These are phyloP conservation scores for Grosmannia huntii DNA, from an alignment of 2,329 filamentous ascomycete species.

Conservation along the genomic window DNA sequence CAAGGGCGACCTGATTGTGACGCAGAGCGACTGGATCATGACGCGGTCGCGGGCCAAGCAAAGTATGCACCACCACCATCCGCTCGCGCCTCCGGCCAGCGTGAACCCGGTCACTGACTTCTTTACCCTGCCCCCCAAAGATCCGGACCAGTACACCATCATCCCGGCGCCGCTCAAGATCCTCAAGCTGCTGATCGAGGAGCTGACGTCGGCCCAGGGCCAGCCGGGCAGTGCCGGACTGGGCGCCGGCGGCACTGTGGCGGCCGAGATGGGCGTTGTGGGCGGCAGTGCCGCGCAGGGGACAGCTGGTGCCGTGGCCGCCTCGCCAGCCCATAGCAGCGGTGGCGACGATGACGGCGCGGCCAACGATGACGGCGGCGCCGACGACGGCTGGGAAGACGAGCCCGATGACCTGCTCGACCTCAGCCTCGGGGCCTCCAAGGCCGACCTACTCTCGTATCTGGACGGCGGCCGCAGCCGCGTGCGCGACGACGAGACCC, in stretches of 20 bases:
- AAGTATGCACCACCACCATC: conserved; percentile 36
- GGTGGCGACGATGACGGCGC: conserved; percentile 17
- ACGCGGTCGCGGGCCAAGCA: conserved; percentile 81
- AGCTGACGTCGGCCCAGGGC: conserved; percentile 71
- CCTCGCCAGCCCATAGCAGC: conserved; percentile 16
- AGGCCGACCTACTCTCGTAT: conserved; percentile 70
- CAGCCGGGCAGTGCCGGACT: conserved; percentile 24
- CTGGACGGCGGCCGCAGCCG: conserved; percentile 48
- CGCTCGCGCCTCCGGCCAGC: conserved; percentile 7
- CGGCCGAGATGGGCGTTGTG: conserved; percentile 38
- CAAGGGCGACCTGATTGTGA: conserved; percentile 81
- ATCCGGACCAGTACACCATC: conserved; percentile 81
- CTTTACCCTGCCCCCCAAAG: conserved; percentile 27
- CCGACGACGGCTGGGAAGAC: conserved; percentile 78
- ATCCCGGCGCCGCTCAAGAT: conserved; percentile 89
- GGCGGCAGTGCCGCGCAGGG: neutral
- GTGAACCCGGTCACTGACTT: conserved; percentile 5
- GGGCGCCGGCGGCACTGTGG: conserved; percentile 28
- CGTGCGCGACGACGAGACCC: conserved; percentile 79
- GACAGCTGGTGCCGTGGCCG: neutral
- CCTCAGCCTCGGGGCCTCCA: conserved; percentile 55
- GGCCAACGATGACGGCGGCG: conserved; percentile 45
- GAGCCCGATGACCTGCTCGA: conserved; percentile 69
- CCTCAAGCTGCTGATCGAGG: conserved; percentile 86
- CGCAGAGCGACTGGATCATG: conserved; percentile 73